Evolutionary conservation across 164 flowering plant species (phyloP).

Genomic region (Hamamelis virginiana): DNA sequence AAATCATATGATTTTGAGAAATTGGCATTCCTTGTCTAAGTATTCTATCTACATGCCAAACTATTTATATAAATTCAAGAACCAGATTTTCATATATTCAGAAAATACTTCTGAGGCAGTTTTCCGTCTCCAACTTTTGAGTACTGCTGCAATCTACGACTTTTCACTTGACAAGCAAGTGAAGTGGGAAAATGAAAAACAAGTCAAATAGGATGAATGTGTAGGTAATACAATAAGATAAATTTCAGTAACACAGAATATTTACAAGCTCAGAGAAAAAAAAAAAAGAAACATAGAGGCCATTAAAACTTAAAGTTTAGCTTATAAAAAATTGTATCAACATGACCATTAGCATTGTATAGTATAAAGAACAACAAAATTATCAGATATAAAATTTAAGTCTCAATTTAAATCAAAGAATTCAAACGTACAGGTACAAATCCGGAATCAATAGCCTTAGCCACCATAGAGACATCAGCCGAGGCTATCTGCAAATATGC

Average conservation of each 20-base stretch:
- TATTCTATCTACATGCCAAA: too few species aligned
- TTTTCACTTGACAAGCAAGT: background rate
- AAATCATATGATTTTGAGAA: background rate
- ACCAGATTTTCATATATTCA: background rate
- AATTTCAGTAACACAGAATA: background rate
- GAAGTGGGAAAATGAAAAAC: background rate
- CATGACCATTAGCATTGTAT: background rate
- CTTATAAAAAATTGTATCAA: background rate
- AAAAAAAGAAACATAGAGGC: background rate
- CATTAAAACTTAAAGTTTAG: background rate
- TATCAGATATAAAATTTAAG: too few species aligned
- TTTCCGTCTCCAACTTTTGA: background rate
- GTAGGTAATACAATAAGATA: background rate
- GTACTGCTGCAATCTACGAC: background rate
- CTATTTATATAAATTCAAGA: background rate
- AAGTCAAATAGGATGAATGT: background rate
- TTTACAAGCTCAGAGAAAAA: background rate
- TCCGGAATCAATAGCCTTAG: conserved; percentile 64
- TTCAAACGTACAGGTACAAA: conserved; percentile 78
- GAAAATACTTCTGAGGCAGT: background rate
- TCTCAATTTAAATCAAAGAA: background rate
- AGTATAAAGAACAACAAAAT: too few species aligned
- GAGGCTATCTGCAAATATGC: conserved; percentile 49
- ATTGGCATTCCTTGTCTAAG: background rate
- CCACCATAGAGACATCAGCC: conserved; percentile 61